Percentiles rank a stretch among this genome's conserved stretches.
These are phyloP conservation scores for Chaetomium sp. DNA, from an alignment of 2,329 filamentous ascomycete species.

Conservation along the genomic window DNA sequence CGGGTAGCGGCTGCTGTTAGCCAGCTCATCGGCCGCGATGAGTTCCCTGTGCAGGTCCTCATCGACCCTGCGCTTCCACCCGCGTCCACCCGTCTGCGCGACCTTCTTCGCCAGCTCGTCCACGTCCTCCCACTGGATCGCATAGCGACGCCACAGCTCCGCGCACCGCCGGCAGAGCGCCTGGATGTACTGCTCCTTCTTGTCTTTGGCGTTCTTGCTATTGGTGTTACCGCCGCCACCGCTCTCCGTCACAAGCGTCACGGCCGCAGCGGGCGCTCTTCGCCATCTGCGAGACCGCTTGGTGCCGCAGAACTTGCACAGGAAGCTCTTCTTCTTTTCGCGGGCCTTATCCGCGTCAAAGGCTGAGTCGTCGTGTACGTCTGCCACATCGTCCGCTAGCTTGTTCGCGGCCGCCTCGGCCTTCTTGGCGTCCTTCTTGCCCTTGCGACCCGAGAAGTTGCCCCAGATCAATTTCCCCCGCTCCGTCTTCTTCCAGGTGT, in stretches of 20 bases:
- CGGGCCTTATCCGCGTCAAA: conserved; percentile 84
- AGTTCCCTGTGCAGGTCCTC: conserved; percentile 81
- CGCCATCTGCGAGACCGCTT: conserved; percentile 84
- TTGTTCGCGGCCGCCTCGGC: conserved; percentile 66
- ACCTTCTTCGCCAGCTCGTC: conserved; percentile 90
- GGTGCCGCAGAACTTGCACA: conserved; percentile 88
- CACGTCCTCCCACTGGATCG: conserved; percentile 88
- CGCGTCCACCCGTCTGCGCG: conserved; percentile 67
- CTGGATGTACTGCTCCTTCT: conserved; percentile 64
- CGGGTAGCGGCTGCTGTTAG: conserved; percentile 37
- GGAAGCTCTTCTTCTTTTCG: conserved; percentile 72
- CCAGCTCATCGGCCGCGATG: conserved; percentile 56
- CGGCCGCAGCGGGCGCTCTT: conserved; percentile 70
- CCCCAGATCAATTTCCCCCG: conserved; percentile 86
- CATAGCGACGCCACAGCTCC: conserved; percentile 91
- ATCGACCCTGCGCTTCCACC: conserved; percentile 83
- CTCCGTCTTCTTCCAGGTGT: conserved; percentile 94
- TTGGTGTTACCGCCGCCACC: conserved; percentile 30
- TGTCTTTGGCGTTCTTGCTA: conserved; percentile 63
- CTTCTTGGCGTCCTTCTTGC: conserved; percentile 78
- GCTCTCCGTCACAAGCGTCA: conserved; percentile 62
- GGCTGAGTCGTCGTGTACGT: conserved; percentile 89
- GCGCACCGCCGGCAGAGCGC: conserved; percentile 88
- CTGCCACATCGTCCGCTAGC: conserved; percentile 83
- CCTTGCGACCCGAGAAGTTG: conserved; percentile 77